Conservation (phyloP, 441 rosid species). For the Daphne laureola region DNA sequence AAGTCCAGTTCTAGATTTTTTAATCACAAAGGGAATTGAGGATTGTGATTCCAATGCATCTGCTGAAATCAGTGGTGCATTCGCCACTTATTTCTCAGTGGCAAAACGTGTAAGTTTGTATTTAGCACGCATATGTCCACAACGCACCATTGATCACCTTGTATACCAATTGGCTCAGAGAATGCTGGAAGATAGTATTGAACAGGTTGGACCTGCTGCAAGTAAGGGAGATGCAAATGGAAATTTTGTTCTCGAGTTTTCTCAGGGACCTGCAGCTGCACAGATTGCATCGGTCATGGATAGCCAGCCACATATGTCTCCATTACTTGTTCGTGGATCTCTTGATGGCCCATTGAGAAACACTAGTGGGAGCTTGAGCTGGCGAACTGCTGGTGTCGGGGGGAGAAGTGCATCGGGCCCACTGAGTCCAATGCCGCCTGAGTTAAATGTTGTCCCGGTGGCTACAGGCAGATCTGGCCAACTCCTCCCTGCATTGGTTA, state of each 20-base stretch:
- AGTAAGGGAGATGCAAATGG: slow-evolving; percentile 65
- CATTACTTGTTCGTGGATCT: slow-evolving; percentile 93
- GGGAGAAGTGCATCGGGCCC: slow-evolving; percentile 98
- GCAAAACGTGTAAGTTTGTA: slow-evolving; percentile 95
- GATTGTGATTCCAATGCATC: slow-evolving; percentile 99
- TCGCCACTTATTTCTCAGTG: slow-evolving; percentile 97
- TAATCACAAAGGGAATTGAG: slow-evolving; percentile 97
- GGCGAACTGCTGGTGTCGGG: slow-evolving; percentile 92
- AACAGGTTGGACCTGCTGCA: slow-evolving; percentile 56
- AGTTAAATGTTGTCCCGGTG: slow-evolving; percentile 79
- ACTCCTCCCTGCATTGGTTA: slow-evolving; percentile 83
- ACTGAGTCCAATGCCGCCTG: slow-evolving; percentile 95
- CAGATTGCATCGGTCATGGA: slow-evolving; percentile 67
- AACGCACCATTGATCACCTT: slow-evolving; percentile 94
- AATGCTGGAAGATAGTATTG: slow-evolving; percentile 91
- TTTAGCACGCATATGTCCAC: slow-evolving; percentile 95
- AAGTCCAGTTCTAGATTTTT: slow-evolving; percentile 94
- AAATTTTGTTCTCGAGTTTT: slow-evolving; percentile 82
- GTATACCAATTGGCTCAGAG: slow-evolving; percentile 94
- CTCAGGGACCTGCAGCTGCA: slow-evolving; percentile 83
- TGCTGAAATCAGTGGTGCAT: slow-evolving; percentile 99
- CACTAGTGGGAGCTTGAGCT: slow-evolving; percentile 94
- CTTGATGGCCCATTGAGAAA: slow-evolving; percentile 97
- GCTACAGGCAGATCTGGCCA: slow-evolving; percentile 96
- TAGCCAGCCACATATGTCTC: slow-evolving; percentile 97